Evolutionary conservation across 176 grass and related monocot genomes (phyloP), one percentile per base, ranked within the genome.

Genomic region (Poa pratensis): DNA sequence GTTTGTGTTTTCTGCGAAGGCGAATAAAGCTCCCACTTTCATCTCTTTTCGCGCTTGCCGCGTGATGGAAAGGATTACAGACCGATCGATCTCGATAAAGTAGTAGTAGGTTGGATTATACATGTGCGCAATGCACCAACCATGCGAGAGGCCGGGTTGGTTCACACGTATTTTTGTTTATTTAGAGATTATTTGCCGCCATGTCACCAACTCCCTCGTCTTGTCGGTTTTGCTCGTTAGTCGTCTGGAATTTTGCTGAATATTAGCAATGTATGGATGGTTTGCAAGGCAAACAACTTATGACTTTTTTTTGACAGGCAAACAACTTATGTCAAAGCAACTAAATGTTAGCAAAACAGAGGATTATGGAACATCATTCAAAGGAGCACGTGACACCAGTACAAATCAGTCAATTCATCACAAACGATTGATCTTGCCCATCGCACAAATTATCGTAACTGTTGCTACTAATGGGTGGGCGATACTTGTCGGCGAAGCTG

Each of bases 71-170:
- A 65, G 79, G 45, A 81, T 46, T 28, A 30, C 1, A 16, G 6
- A 16, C 2, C 27, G 13, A 32, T 65, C 27, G 62, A 80, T 32
- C n/a, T 48, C 46, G 43, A 40, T 80, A n/a, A 30, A 74, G 73
- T 52, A 11, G 64, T 67, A 35, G 65, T 20, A 15, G 9, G 74
- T 70, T 46, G 24, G 62, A 57, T 54, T 46, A 43, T 18, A 63
- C 64, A 64, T 16, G 42, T 63, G 68, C 28, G 9, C 48, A 26
- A 74, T 65, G 76, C 59, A 57, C 69, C 78, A 76, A 54, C 69
- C 24, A 9, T 61, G 59, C 37, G 0, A 43, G 7, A 22, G 5
- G 46, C 13, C 46, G 0, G n/a, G 16, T 43, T 43, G 45, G 40
- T 26, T 24, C 14, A 1, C 7, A 24, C 22, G 26, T 72, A 48